Evolutionary conservation across 768 basidiomycete species (phyloP), one percentile per base, ranked within the genome.

Genomic region (Sporobolomyces roseus): DNA sequence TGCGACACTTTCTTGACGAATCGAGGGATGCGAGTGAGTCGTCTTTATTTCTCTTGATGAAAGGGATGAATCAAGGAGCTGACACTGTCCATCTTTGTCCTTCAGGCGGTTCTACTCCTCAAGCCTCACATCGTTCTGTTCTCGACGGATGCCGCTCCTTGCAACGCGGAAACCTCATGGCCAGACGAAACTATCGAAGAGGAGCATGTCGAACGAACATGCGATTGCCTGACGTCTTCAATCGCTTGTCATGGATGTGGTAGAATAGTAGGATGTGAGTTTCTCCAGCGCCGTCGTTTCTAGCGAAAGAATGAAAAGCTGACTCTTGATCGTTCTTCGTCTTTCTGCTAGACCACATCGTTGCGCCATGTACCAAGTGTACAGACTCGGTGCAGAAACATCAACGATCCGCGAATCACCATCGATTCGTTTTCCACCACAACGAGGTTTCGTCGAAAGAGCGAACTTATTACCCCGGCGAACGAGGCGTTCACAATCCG

Each of bases 171-270:
- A 55, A 46, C 63, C 49, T 49, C 66, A 62, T 50, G 66, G 69
- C 56, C 55, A 60, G 30, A 69, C 70, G 50, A 55, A 80, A 29
- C 76, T 16, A 52, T 54, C 52, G 56, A 64, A n/a, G 53, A 68
- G 23, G 74, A 70, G 35, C 43, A 56, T 7, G 65, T 70, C n/a
- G 73, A 76, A 53, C 84, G 89, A 48, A 90, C 89, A 13, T 92
- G 90, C 78, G 88, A 89, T 75, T 93, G 90, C 76, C 81, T 92
- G 50, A 92, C 90, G 3, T 88, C 90, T 77, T 86, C 86, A 0
- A 81, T 92, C 27, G 88, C 84, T 74, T 91, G 90, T 76, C 87
- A 88, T 75, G 85, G 85, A 13, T 92, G 90, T 78, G 90, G 90
- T 13, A 78, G 79, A 41, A 79, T 83, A 36, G 83, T 91, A 59